Percentiles rank a stretch among this genome's conserved stretches.
Evolutionary conservation across 305 asterid genomes (phyloP).

Genomic region (Ajuga reptans): DNA sequence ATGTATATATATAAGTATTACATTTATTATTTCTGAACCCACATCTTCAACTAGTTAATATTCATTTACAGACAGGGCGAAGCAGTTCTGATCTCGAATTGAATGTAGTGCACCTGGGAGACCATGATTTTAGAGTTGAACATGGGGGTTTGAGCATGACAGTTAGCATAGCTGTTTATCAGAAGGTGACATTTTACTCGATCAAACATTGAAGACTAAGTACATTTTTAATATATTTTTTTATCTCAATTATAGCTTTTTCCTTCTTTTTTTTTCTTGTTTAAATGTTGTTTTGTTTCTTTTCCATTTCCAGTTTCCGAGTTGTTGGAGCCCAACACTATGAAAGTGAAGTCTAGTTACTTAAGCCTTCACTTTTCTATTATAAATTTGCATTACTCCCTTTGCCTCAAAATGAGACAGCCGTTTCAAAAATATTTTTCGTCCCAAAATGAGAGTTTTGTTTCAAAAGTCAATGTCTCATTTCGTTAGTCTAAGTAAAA

Average conservation of each 20-base stretch:
- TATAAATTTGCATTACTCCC: background rate
- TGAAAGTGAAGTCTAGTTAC: background rate
- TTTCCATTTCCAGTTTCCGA: background rate
- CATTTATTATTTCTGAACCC: background rate
- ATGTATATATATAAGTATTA: background rate
- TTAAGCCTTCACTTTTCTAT: background rate
- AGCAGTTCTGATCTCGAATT: constrained; percentile 48
- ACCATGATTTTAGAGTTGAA: constrained; percentile 64
- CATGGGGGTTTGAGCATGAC: constrained; percentile 62
- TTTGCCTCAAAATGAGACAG: background rate
- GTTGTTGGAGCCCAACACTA: background rate
- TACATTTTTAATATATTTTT: background rate
- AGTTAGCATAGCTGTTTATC: constrained; percentile 62
- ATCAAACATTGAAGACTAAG: background rate
- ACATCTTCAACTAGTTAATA: constrained; percentile 17
- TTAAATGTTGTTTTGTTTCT: background rate
- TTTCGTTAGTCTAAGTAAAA: too few relatives aligned
- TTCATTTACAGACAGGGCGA: constrained; percentile 52
- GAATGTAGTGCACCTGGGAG: constrained; percentile 43
- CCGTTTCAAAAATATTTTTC: too few relatives aligned
- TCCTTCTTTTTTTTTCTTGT: background rate
- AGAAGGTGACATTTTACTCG: constrained; percentile 44
- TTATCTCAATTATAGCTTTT: background rate
- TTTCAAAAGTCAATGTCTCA: too few relatives aligned
- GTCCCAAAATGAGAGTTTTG: too few relatives aligned